These are phyloP conservation scores for Rubia occidens DNA, from an alignment of 305 asterid species.

Conservation along the genomic window DNA sequence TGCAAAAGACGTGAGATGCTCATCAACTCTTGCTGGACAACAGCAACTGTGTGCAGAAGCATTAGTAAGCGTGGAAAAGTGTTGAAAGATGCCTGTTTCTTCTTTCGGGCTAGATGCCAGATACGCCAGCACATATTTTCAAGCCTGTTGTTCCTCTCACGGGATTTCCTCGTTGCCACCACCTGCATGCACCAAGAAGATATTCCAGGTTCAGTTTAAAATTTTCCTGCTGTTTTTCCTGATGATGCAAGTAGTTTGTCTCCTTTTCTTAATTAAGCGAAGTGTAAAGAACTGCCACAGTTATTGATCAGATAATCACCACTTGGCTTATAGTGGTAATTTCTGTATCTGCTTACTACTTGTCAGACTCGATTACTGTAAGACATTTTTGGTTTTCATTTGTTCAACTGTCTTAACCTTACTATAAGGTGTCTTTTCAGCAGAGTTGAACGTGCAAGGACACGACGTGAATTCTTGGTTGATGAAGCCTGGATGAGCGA, in stretches of 20 bases:
- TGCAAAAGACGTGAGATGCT: constrained; percentile 18
- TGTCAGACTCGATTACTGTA: background rate
- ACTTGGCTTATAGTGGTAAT: background rate
- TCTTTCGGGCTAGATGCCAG: constrained; percentile 67
- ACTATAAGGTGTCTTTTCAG: too few species aligned
- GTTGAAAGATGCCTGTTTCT: constrained; percentile 42
- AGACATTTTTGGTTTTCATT: too few species aligned
- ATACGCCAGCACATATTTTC: constrained; percentile 82
- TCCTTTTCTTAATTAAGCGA: background rate
- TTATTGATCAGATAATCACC: background rate
- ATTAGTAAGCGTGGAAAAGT: background rate
- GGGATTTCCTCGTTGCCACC: constrained; percentile 55
- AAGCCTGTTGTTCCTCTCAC: constrained; percentile 50
- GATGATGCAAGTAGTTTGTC: background rate
- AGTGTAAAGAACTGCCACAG: background rate
- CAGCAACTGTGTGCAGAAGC: background rate
- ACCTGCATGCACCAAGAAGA: constrained; percentile 25
- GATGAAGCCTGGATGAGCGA: background rate
- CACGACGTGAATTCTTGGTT: background rate
- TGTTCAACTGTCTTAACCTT: too few species aligned
- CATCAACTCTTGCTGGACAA: background rate
- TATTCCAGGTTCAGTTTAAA: background rate
- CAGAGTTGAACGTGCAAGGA: too few species aligned
- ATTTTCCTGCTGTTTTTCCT: background rate
- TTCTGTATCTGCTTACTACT: background rate